Conservation (phyloP, 192 early-diverging fungal species). For the Coemansia asiatica region DNA sequence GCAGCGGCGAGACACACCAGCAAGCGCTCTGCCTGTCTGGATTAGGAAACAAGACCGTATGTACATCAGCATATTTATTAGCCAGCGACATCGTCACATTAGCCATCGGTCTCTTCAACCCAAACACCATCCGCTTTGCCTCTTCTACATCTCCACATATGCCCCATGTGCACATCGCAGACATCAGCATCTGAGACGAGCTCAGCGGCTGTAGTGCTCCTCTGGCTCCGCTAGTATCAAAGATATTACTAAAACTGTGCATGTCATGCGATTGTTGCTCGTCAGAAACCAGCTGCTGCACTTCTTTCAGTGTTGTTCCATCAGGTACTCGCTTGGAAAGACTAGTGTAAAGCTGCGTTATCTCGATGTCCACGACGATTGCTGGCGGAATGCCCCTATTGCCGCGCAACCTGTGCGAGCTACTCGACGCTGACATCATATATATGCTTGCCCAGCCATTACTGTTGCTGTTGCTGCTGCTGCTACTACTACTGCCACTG, state of each 20-base stretch:
- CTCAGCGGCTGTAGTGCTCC: conserved; percentile 16
- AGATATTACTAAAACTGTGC: not conserved
- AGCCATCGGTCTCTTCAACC: conserved; percentile 21
- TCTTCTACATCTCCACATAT: conserved; percentile 32
- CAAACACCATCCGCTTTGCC: conserved; percentile 32
- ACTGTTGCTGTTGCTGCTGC: not conserved
- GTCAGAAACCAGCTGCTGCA: conserved; percentile 17
- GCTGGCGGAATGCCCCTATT: conserved; percentile 12
- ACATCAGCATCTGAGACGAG: conserved; percentile 32
- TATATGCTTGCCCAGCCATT: conserved; percentile 8
- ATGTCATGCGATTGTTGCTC: not conserved
- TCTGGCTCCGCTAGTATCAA: not conserved
- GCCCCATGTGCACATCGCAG: conserved; percentile 50
- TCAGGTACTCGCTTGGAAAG: conserved; percentile 24
- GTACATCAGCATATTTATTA: conserved; percentile 15
- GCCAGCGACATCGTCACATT: conserved; percentile 33
- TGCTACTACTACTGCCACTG: not conserved
- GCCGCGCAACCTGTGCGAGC: not conserved
- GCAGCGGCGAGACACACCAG: conserved; percentile 52
- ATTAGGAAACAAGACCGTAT: conserved; percentile 37
- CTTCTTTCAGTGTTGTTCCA: conserved; percentile 14
- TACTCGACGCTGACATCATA: not conserved
- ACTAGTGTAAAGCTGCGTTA: conserved; percentile 27
- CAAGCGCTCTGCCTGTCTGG: conserved; percentile 4
- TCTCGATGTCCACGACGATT: conserved; percentile 34